Conservation (phyloP, 495 filamentous ascomycete species). For the Penicillium longicatenatum region DNA sequence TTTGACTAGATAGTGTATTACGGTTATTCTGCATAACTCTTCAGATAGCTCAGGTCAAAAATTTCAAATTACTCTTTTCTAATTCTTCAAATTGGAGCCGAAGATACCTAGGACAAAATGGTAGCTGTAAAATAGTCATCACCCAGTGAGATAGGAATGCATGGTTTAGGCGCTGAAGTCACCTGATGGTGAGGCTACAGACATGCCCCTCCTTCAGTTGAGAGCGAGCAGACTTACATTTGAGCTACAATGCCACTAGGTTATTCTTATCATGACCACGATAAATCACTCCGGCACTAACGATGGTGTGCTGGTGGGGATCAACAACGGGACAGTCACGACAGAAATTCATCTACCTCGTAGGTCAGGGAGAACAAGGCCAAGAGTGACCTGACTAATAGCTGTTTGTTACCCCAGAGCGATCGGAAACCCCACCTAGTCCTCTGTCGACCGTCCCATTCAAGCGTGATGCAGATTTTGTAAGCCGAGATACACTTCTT, state of each 20-base stretch:
- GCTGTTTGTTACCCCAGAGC: background rate
- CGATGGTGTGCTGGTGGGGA: background rate
- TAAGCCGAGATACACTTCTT: constrained; percentile 25
- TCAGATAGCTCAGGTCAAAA: too few species aligned
- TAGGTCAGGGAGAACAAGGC: background rate
- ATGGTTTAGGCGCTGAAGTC: background rate
- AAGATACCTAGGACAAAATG: too few species aligned
- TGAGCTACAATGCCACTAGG: background rate
- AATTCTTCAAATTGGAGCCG: too few species aligned
- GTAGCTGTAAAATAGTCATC: background rate
- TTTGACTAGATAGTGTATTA: too few species aligned
- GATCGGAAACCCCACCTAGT: constrained; percentile 15
- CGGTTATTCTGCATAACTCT: too few species aligned
- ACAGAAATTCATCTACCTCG: background rate
- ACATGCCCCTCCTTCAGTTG: background rate
- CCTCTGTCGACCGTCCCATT: constrained; percentile 31
- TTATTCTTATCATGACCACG: background rate
- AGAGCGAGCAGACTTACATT: background rate
- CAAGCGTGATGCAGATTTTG: constrained; percentile 33
- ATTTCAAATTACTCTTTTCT: too few species aligned
- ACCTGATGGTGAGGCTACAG: background rate
- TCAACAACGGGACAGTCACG: background rate
- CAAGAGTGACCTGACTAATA: background rate
- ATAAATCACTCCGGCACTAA: background rate
- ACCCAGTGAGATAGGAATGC: background rate